phyloP scores from a whole-genome alignment of 1,284 basidiomycete species.

The Melampsora larici-populina region DNA sequence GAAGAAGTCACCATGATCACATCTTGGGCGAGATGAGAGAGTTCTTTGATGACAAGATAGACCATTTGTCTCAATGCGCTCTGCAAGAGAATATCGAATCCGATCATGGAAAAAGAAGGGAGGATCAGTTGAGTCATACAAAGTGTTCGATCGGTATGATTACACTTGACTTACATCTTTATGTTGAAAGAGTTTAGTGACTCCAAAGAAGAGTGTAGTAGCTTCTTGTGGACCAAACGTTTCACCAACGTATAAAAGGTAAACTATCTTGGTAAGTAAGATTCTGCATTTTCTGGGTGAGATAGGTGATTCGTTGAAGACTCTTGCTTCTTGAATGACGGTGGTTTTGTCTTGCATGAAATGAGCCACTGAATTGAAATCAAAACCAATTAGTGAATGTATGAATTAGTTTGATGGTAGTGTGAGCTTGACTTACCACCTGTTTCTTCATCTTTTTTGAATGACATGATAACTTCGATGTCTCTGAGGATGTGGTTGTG shows the following conservation, averaged over 20 bases:
- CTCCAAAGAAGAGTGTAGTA: slow-evolving; percentile 96
- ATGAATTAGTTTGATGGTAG: not conserved
- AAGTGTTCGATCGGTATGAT: not conserved
- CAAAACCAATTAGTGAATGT: slow-evolving; percentile 7
- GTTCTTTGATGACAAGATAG: slow-evolving; percentile 97
- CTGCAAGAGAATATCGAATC: slow-evolving; percentile 56
- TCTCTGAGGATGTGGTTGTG: not conserved
- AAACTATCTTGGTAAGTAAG: slow-evolving; percentile 91
- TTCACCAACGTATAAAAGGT: slow-evolving; percentile 93
- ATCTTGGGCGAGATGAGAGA: slow-evolving; percentile 92
- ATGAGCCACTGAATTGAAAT: slow-evolving; percentile 46
- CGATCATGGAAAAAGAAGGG: not conserved
- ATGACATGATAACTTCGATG: slow-evolving; percentile 57
- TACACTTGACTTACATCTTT: slow-evolving; percentile 75
- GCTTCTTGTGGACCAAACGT: slow-evolving; percentile 93
- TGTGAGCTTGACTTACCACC: slow-evolving; percentile 55
- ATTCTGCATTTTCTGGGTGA: slow-evolving; percentile 82
- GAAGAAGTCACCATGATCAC: slow-evolving; percentile 99
- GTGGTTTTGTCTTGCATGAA: slow-evolving; percentile 59
- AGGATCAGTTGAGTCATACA: slow-evolving; percentile 26
- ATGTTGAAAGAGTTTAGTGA: slow-evolving; percentile 98
- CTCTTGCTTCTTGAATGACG: slow-evolving; percentile 93
- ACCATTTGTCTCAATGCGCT: slow-evolving; percentile 95
- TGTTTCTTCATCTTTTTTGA: slow-evolving; percentile 88
- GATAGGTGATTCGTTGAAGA: slow-evolving; percentile 99